Evolutionary conservation across 768 basidiomycete genomes (phyloP).

Genomic region (Daedaleopsis nitida): DNA sequence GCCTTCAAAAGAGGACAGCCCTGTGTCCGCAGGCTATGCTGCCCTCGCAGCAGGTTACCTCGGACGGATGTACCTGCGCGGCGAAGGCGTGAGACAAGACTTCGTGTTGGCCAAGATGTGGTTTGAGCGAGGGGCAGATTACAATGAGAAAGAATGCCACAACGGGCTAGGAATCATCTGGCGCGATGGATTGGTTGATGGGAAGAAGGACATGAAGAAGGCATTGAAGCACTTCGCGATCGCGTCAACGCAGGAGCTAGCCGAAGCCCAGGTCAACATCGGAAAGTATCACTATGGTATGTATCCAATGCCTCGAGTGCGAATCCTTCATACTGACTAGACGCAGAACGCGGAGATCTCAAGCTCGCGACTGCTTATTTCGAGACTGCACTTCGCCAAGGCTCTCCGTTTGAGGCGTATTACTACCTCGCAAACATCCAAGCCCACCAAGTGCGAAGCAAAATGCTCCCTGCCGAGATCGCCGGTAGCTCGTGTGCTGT

Average conservation of each 20-base stretch:
- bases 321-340: neutral
- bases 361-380: conserved; percentile 70
- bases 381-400: conserved; percentile 81
- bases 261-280: conserved; percentile 90
- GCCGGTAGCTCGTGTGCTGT: conserved; percentile 81
- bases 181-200: conserved; percentile 80
- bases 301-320: conserved; percentile 18
- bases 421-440: conserved; percentile 91
- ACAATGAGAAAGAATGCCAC: conserved; percentile 84
- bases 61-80: conserved; percentile 91
- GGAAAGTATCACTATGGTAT: conserved; percentile 77
- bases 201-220: conserved; percentile 62
- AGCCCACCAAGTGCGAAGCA: conserved; percentile 51
- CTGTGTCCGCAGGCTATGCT: conserved; percentile 51
- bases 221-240: conserved; percentile 68
- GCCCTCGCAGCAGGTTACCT: conserved; percentile 85
- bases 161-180: conserved; percentile 92
- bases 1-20: conserved; percentile 28
- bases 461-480: conserved; percentile 46
- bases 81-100: conserved; percentile 87
- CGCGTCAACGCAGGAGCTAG: conserved; percentile 86
- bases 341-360: conserved; percentile 68
- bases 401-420: conserved; percentile 93
- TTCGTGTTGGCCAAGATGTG: conserved; percentile 81
- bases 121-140: conserved; percentile 85